phyloP scores from a whole-genome alignment of 1,284 basidiomycete genomes.

The Malassezia slooffiae region DNA sequence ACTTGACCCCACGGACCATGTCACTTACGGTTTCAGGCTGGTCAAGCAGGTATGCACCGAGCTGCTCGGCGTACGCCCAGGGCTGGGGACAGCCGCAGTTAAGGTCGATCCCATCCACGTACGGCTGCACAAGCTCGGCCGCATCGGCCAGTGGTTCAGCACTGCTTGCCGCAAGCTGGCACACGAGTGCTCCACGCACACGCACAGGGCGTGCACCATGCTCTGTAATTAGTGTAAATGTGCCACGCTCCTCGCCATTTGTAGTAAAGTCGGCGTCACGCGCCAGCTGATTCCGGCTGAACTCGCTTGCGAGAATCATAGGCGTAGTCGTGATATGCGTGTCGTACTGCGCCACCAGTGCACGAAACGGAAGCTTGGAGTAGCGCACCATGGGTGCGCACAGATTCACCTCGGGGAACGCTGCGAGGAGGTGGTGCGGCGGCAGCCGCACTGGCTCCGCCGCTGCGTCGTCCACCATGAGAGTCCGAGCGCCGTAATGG shows the following conservation, averaged over 20 bases:
- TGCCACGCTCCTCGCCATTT: conserved; percentile 50
- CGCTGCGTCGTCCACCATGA: neutral
- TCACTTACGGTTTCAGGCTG: conserved; percentile 55
- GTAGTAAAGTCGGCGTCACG: conserved; percentile 54
- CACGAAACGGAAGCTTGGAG: conserved; percentile 55
- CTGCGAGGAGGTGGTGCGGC: conserved; percentile 26
- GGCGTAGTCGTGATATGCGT: conserved; percentile 56
- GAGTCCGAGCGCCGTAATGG: conserved; percentile 49
- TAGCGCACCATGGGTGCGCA: conserved; percentile 54
- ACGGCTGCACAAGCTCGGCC: conserved; percentile 51
- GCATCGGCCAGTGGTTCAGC: conserved; percentile 53
- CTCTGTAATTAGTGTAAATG: neutral
- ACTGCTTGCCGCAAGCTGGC: conserved; percentile 54
- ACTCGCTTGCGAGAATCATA: conserved; percentile 55
- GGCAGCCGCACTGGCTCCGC: conserved; percentile 13
- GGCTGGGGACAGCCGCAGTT: conserved; percentile 51
- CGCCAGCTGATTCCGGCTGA: conserved; percentile 52
- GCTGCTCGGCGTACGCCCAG: conserved; percentile 50
- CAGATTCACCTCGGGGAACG: conserved; percentile 27
- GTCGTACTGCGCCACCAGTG: conserved; percentile 53
- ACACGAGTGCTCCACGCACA: conserved; percentile 52
- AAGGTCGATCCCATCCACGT: conserved; percentile 55
- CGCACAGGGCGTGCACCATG: conserved; percentile 8
- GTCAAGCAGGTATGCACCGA: conserved; percentile 54
- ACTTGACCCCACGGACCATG: conserved; percentile 53